phyloP scores from a whole-genome alignment of 192 early-diverging fungal genomes.

The Cladochytrium replicatum region DNA sequence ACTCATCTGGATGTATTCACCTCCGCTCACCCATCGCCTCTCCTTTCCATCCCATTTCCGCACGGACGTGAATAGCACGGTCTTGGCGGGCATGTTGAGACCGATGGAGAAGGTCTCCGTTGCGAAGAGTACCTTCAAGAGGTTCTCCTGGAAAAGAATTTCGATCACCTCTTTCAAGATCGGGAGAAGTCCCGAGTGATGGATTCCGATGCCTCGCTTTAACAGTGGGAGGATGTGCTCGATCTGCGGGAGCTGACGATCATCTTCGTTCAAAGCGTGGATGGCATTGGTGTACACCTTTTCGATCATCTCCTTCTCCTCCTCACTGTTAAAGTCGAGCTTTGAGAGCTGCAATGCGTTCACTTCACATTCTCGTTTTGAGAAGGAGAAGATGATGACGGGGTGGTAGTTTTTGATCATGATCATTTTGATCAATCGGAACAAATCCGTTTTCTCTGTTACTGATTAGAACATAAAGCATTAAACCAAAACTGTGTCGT shows the following conservation, averaged over 20 bases:
- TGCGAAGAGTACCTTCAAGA: slow-evolving; percentile 78
- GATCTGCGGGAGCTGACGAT: slow-evolving; percentile 69
- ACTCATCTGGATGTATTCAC: slow-evolving; percentile 90
- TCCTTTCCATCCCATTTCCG: slow-evolving; percentile 74
- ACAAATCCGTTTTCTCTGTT: slow-evolving; percentile 59
- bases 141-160: slow-evolving; percentile 76
- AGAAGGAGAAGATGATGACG: slow-evolving; percentile 80
- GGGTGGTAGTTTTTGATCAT: slow-evolving; percentile 78
- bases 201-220: slow-evolving; percentile 76
- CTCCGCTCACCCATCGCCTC: slow-evolving; percentile 53
- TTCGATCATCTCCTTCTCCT: slow-evolving; percentile 58
- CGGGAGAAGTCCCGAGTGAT: slow-evolving; percentile 74
- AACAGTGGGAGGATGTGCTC: slow-evolving; percentile 69
- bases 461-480: too few relatives aligned
- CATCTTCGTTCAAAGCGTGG: slow-evolving; percentile 59
- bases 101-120: slow-evolving; percentile 88
- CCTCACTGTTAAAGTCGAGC: slow-evolving; percentile 69
- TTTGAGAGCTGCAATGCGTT: slow-evolving; percentile 70
- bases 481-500: slow-evolving; percentile 25
- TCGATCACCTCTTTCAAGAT: slow-evolving; percentile 81
- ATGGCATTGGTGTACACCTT: slow-evolving; percentile 72
- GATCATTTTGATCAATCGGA: slow-evolving; percentile 78
- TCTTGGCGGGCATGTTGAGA: slow-evolving; percentile 85
- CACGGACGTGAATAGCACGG: slow-evolving; percentile 74
- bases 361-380: slow-evolving; percentile 70